Evolutionary conservation across 768 basidiomycete species (phyloP).

Genomic region (Suillus americanus): DNA sequence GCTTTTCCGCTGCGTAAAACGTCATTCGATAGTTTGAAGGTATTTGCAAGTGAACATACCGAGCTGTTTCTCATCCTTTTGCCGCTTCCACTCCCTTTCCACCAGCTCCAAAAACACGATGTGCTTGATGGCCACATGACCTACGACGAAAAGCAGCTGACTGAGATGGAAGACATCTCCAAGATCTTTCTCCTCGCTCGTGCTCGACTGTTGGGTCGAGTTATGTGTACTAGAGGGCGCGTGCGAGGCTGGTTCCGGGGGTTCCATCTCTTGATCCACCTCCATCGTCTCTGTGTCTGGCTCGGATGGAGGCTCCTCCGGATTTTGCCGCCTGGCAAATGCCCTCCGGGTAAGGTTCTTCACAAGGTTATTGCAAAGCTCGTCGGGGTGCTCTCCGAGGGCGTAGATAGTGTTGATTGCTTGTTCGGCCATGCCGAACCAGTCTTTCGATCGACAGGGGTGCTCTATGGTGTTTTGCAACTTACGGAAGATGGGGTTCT

Average conservation of each 20-base stretch:
- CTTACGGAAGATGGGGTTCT: constrained; percentile 79
- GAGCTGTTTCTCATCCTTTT: constrained; percentile 85
- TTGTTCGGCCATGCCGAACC: constrained; percentile 97
- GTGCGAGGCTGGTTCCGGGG: constrained; percentile 24
- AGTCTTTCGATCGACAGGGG: constrained; percentile 83
- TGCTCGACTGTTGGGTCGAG: constrained; percentile 7
- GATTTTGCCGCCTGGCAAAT: constrained; percentile 44
- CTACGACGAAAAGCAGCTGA: constrained; percentile 93
- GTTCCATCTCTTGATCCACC: constrained; percentile 46
- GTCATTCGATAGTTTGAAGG: constrained; percentile 2
- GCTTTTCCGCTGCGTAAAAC: constrained; percentile 55
- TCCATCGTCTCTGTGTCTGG: constrained; percentile 54
- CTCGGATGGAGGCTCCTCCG: constrained; percentile 17
- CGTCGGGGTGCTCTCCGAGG: constrained; percentile 90
- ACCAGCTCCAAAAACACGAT: constrained; percentile 95
- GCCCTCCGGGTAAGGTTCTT: constrained; percentile 76
- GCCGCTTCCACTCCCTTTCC: constrained; percentile 93
- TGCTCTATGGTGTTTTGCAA: constrained; percentile 79
- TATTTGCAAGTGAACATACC: constrained; percentile 44
- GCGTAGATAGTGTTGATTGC: constrained; percentile 95
- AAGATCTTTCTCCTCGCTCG: constrained; percentile 45
- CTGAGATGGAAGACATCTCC: constrained; percentile 88
- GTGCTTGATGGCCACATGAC: constrained; percentile 97
- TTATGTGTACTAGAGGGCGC: constrained; percentile 13
- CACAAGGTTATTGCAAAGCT: constrained; percentile 77